Base-by-base conservation (phyloP, 108 stramenopile species). In the Skeletonema costatum region DNA sequence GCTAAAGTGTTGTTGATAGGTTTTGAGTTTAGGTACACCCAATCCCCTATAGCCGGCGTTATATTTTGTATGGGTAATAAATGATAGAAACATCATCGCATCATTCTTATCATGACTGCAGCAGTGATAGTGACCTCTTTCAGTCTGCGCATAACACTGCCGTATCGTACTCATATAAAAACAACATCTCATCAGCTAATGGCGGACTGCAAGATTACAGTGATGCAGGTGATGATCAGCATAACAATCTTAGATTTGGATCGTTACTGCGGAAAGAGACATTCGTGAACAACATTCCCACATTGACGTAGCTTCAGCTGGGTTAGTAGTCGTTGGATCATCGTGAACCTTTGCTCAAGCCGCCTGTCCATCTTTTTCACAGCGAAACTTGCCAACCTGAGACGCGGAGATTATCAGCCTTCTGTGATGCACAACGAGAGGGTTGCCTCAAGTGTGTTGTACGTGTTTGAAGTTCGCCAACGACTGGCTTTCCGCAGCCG, bases 301-400 rank as follows among this genome's bases (percentile, higher is more conserved):
- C 88, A 5, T 83, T 96, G 16, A 39, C 33, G 6, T n/a, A 83
- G 90, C 68, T 96, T 96, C 74, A 89, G 29, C 73, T 93, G 5
- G 96, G 83, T n/a, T n/a, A 76, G 90, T n/a, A 32, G 90, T 96
- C 1, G 77, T 70, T 0, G n/a, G 76, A 88, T 68, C 93, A 93
- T 70, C 89, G 29, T 86, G 96, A 7, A 89, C 93, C 44, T 94
- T 96, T 85, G 80, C 81, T 10, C 92, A 93, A 67, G 89, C 93
- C 0, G 92, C 93, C 7, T n/a, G n/a, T 90, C 93, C 0, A 93
- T 94, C 29, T 96, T 96, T 64, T 90, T 96, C 63, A n/a, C 82
- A 92, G 51, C 75, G 90, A 2, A 84, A 83, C 9, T 96, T 85
- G 96, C 92, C 19, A 81, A 85, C 56, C 32, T 16, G 90, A 90